Evolutionary conservation across 2,329 filamentous ascomycete genomes (phyloP), one percentile per base, ranked within the genome.

Genomic region (Bipolaris bicolor): DNA sequence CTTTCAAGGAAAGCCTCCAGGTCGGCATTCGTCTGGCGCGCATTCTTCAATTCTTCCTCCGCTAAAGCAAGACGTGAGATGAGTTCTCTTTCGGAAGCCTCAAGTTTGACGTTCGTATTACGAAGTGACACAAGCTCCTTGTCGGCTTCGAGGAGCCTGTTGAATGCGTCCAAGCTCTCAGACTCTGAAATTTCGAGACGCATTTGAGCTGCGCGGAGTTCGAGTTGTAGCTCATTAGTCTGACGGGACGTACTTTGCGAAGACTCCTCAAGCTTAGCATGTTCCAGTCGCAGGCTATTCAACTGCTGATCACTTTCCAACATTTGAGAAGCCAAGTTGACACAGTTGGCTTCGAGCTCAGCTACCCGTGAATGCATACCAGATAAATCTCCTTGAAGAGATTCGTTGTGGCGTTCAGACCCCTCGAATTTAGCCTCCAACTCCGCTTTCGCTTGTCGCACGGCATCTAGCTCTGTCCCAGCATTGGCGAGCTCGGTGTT

Each of bases 1-100:
- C 69, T 67, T 43, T 67, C 68, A 9, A 77, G 62, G 54, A 76
- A 73, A 0, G 60, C 58, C 44, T 76, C 74, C 2, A 77, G 62
- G 1, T 62, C 63, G 37, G 67, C 48, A 49, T 77, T 77, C 6
- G 71, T 70, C 5, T 67, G 55, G 31, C 63, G 64, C 1, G 75
- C 67, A 13, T 54, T 65, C 6, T 60, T 41, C 15, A 77, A 57
- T 22, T 77, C 72, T 16, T 71, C 60, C 52, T 76, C 75, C 3
- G 74, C 72, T 22, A 64, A 60, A 2, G 65, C 57, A 26, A 77
- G 64, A 26, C 71, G 69, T 9, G 51, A 43, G 5, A 62, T 29
- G 7, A 77, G 56, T 36, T 67, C 64, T n/a, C 66, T 67, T 49
- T 76, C 73, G 7, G 69, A 72, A 31, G 64, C 48, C 20, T 71